Conservation (phyloP, 2,329 filamentous ascomycete genomes). For the Pyricularia grisea region DNA sequence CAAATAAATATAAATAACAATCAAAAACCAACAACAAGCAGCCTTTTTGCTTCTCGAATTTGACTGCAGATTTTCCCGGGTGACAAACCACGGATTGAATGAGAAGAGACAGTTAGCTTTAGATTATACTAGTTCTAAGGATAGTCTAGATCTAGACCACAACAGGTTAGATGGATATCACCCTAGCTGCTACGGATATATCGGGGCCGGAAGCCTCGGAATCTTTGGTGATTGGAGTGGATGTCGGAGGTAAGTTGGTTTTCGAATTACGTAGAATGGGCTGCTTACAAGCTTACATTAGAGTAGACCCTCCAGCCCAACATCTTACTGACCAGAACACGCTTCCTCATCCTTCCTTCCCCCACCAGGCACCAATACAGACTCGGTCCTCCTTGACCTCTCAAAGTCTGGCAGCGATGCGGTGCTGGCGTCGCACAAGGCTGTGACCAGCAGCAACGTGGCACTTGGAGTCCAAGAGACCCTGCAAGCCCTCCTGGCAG, state of each 20-base stretch:
- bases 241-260: constrained; percentile 1
- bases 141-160: background rate
- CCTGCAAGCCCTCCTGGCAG: constrained; percentile 31
- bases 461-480: constrained; percentile 35
- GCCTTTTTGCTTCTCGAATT: background rate
- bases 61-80: too few species aligned
- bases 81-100: background rate
- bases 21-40: background rate
- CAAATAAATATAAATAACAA: background rate
- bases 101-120: background rate
- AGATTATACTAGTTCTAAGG: background rate
- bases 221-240: constrained; percentile 2
- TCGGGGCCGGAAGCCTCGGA: background rate
- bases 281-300: background rate
- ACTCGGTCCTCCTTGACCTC: constrained; percentile 40
- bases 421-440: constrained; percentile 39
- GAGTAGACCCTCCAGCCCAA: background rate
- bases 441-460: constrained; percentile 36
- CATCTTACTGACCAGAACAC: background rate
- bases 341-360: background rate
- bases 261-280: background rate
- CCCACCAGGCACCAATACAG: constrained; percentile 37
- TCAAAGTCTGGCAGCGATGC: constrained; percentile 23
- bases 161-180: background rate
- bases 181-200: background rate